Conservation (phyloP, 1,139 yeast genomes). For the Candida pseudocylindracea region DNA sequence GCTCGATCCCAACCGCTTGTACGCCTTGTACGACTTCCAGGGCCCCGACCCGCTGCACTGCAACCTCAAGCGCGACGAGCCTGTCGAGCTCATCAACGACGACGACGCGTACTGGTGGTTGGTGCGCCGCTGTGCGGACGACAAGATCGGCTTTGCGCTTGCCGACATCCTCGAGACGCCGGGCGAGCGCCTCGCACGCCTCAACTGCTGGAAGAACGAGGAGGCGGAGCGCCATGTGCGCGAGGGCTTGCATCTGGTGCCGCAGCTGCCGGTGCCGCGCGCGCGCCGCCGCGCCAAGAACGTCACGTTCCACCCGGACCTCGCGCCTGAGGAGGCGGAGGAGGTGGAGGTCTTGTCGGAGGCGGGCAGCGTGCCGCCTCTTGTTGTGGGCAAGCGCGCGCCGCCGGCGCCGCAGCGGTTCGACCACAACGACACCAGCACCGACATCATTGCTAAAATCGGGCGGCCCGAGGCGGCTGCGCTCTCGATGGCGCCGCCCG, state of each 20-base stretch:
- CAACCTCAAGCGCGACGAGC: conserved; percentile 56
- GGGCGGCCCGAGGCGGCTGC: no score
- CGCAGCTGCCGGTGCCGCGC: no score
- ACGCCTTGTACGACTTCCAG: conserved; percentile 67
- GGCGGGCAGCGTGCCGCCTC: no score
- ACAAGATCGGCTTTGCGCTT: conserved; percentile 78
- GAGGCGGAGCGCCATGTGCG: conserved; percentile 26
- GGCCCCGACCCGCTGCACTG: conserved; percentile 96
- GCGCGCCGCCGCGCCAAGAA: no score
- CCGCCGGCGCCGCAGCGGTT: no score
- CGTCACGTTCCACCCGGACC: no score
- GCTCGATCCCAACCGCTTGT: conserved; percentile 62
- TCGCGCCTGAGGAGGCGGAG: no score
- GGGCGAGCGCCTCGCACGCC: conserved; percentile 73
- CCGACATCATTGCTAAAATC: no score
- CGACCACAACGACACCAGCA: no score
- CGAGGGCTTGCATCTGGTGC: conserved; percentile 1
- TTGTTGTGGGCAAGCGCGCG: no score
- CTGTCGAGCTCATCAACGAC: conserved; percentile 66
- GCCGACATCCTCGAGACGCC: conserved; percentile 90
- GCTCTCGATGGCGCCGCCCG: no score
- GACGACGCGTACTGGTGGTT: conserved; percentile 96
- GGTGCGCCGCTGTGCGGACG: conserved; percentile 40
- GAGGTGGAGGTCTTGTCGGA: no score
- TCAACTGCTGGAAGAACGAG: conserved; percentile 85